Conservation (phyloP, 441 rosid species). For the Brassica hybrid region DNA sequence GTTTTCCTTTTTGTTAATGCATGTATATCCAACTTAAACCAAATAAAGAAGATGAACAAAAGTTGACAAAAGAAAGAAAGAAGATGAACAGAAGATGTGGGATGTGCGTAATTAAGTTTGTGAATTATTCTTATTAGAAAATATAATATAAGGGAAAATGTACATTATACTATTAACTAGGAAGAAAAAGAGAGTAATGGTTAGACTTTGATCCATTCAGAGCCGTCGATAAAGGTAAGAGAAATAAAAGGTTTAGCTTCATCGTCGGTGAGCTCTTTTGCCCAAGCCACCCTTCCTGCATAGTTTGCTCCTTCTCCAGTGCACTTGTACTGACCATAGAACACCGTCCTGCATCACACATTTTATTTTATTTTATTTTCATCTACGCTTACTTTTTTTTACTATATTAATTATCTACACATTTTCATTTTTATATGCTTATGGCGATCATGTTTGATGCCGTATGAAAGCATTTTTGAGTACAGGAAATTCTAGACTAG, state of each 20-base stretch:
- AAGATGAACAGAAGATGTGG: too few relatives aligned
- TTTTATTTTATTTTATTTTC: not conserved
- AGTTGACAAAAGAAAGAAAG: too few relatives aligned
- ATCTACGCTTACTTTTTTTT: not conserved
- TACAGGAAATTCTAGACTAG: not conserved
- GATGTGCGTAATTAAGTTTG: not conserved
- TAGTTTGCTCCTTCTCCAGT: slow-evolving; percentile 84
- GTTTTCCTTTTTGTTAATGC: not conserved
- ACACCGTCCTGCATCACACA: slow-evolving; percentile 80
- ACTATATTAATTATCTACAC: not conserved
- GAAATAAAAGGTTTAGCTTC: slow-evolving; percentile 92
- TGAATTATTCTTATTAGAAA: not conserved
- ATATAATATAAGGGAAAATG: not conserved
- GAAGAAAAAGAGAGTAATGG: not conserved
- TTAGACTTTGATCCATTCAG: slow-evolving; percentile 79
- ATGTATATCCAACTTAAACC: not conserved
- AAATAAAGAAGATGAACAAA: too few relatives aligned
- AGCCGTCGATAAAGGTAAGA: slow-evolving; percentile 84
- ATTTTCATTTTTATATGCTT: not conserved
- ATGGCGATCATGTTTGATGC: not conserved
- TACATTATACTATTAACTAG: slow-evolving; percentile 23
- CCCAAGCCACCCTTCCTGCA: slow-evolving; percentile 96
- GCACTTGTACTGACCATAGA: slow-evolving; percentile 95
- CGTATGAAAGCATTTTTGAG: not conserved
- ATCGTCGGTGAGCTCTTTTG: slow-evolving; percentile 81